Base-by-base conservation (phyloP, 129 eudicot genomes). In the Calendula officinalis region DNA sequence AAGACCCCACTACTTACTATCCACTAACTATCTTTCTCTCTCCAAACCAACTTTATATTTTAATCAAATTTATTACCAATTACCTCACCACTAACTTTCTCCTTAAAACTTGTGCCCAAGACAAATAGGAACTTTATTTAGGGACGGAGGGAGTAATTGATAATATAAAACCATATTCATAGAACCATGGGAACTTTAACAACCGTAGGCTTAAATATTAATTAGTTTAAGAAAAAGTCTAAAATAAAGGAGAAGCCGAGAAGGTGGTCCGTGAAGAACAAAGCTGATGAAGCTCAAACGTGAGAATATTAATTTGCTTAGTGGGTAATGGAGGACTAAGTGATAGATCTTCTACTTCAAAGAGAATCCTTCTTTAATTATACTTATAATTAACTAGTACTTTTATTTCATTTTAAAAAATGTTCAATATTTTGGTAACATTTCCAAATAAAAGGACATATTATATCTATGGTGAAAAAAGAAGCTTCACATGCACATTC, bases 221-320 rank as follows among this genome's bases (percentile, higher is more conserved):
- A 48, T 64, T 35, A 47, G 27, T 46, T 36, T n/a, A n/a, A 54
- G 51, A 52, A 44, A 16, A 71, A 70, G 7, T 65, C 60, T 56
- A 33, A 57, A 57, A 30, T 38, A 73, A 73, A 56, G 66, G 22
- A 45, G 51, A 30, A 65, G 45, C 64, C 47, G 22, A 45, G 51
- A 30, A 65, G 45, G 70, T 57, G 78, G 72, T 73, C 72, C 72
- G 60, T 27, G 17, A 32, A 57, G 78, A 73, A 66, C 78, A 73
- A 73, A 73, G 55, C 53, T 11, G 38, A 46, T 37, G 53, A 56
- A 30, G 54, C 13, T 57, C 49, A 64, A 73, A 38, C 8, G 14
- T n/a, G 71, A 45, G 60, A 73, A 73, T 65, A 73, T 57, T 57
- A 30, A 38, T 43, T 22, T 48, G 57, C 54, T 65, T 73, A 47